Evolutionary conservation across 1,139 yeast species (phyloP).

Genomic region (Yamadazyma sp.): DNA sequence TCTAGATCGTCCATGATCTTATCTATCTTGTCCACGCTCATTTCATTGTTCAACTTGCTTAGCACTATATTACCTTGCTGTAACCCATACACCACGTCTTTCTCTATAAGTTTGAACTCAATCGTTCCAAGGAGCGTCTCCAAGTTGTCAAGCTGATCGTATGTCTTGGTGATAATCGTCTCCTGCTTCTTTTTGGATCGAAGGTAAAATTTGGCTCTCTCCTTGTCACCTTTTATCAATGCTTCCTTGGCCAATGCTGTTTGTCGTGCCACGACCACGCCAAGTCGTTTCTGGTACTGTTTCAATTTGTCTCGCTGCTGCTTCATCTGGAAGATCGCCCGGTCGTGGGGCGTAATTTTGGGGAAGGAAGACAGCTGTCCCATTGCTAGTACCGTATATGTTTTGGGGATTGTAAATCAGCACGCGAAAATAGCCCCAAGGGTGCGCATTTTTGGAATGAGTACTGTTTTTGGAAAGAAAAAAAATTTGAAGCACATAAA

Average conservation of each 20-base stretch:
- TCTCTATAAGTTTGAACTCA: conserved; percentile 86
- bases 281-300: conserved; percentile 68
- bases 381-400: conserved; percentile 23
- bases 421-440: too few species aligned
- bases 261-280: conserved; percentile 57
- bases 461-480: too few species aligned
- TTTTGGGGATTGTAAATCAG: too few species aligned
- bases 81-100: conserved; percentile 78
- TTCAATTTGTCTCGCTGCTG: conserved; percentile 82
- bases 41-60: conserved; percentile 70
- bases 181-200: conserved; percentile 82
- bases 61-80: conserved; percentile 78
- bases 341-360: conserved; percentile 77
- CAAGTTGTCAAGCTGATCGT: conserved; percentile 72
- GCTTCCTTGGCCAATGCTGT: conserved; percentile 58
- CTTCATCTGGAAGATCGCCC: conserved; percentile 81
- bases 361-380: conserved; percentile 50
- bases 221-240: conserved; percentile 51
- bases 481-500: too few species aligned
- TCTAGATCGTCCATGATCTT: conserved; percentile 79
- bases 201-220: conserved; percentile 68
- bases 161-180: conserved; percentile 63
- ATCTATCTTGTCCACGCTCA: conserved; percentile 79
- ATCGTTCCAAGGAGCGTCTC: conserved; percentile 74
- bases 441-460: too few species aligned